These are phyloP conservation scores for Lepiota subincarnata DNA, from an alignment of 768 basidiomycete species.

Conservation along the genomic window DNA sequence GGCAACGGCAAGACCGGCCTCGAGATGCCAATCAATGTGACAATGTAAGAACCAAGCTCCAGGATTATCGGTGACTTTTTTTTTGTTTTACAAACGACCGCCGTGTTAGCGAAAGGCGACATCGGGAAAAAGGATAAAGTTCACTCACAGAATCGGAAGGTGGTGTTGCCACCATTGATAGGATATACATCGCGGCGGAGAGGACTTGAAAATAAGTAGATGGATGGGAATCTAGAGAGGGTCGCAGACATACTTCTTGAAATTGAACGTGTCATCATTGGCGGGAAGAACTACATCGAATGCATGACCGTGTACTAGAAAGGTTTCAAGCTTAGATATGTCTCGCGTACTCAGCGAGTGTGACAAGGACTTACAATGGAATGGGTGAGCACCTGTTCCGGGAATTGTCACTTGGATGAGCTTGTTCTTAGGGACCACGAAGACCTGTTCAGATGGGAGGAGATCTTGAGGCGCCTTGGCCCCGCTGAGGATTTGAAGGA, in stretches of 20 bases:
- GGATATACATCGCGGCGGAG: conserved; percentile 16
- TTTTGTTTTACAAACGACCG: too few relatives aligned
- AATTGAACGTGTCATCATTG: conserved; percentile 9
- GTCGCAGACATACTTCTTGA: conserved; percentile 1
- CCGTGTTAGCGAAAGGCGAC: too few relatives aligned
- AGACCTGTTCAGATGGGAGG: conserved; percentile 8
- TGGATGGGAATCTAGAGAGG: not conserved
- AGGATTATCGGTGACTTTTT: conserved; percentile 15
- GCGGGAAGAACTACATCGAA: conserved; percentile 21
- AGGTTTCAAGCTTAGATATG: not conserved
- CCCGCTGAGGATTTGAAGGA: conserved; percentile 9
- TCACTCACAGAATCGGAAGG: conserved; percentile 13
- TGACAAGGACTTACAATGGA: conserved; percentile 5
- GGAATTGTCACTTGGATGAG: conserved; percentile 11
- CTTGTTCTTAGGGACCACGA: conserved; percentile 1
- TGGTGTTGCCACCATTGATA: conserved; percentile 13
- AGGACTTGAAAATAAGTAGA: conserved; percentile 3
- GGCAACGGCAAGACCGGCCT: conserved; percentile 35
- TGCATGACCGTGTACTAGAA: conserved; percentile 22
- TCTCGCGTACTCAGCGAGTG: not conserved
- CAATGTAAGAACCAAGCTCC: conserved; percentile 19
- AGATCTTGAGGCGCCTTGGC: conserved; percentile 3
- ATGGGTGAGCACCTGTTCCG: conserved; percentile 1
- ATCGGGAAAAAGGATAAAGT: too few relatives aligned
- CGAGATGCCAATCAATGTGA: conserved; percentile 29